Evolutionary conservation across 371 early-diverging fungal genomes (phyloP).

Genomic region (Mucor saturninus): DNA sequence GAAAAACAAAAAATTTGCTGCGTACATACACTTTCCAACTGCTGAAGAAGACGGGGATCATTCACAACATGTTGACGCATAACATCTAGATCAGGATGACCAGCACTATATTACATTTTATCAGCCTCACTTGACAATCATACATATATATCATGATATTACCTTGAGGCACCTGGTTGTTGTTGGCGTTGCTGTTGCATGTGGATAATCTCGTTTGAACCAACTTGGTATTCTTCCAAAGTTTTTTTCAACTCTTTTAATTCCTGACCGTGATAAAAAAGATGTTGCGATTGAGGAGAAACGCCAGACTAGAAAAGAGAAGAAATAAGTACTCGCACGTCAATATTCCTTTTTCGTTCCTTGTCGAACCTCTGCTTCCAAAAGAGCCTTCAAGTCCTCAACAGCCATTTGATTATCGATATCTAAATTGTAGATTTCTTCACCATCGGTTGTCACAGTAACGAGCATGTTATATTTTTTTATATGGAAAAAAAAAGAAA

Average conservation of each 20-base stretch:
- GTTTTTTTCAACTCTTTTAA: constrained; percentile 67
- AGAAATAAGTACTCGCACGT: not conserved
- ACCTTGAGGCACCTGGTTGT: constrained; percentile 22
- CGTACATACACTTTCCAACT: constrained; percentile 60
- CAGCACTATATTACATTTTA: not conserved
- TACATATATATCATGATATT: constrained; percentile 1
- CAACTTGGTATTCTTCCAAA: constrained; percentile 68
- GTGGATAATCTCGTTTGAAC: constrained; percentile 78
- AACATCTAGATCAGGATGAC: constrained; percentile 64
- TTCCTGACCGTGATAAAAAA: constrained; percentile 62
- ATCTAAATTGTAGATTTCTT: constrained; percentile 72
- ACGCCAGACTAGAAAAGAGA: constrained; percentile 54
- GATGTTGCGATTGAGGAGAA: constrained; percentile 54
- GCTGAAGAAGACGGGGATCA: constrained; percentile 68
- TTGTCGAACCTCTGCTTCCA: constrained; percentile 76
- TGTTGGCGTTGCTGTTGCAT: constrained; percentile 45
- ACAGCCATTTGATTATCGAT: constrained; percentile 82
- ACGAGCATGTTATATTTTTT: constrained; percentile 53
- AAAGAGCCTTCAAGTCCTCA: constrained; percentile 81
- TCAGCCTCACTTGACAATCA: not conserved
- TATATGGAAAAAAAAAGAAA: not conserved
- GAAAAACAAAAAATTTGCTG: not conserved
- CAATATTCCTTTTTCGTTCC: not conserved
- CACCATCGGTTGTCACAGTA: constrained; percentile 66
- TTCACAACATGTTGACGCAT: constrained; percentile 78